These are phyloP conservation scores for Auricularia sp. DNA, from an alignment of 768 basidiomycete genomes.

Conservation along the genomic window DNA sequence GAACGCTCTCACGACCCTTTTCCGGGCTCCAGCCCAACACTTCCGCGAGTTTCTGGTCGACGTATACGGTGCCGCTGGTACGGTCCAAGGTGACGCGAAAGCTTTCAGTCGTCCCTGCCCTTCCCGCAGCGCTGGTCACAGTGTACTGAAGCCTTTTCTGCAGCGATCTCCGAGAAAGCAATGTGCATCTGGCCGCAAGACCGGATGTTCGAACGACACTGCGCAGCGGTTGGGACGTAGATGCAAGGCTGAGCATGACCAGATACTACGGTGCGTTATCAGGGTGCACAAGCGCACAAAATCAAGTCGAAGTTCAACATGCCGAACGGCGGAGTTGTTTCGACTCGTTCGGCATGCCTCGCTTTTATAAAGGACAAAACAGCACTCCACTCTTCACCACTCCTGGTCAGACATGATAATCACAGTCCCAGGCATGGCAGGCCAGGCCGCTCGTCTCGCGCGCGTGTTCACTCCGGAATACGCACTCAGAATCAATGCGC, in stretches of 20 bases:
- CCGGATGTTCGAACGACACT: too few species aligned
- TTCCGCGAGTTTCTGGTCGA: conserved; percentile 12
- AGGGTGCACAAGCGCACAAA: too few species aligned
- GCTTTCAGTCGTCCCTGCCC: conserved; percentile 17
- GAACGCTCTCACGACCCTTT: neutral
- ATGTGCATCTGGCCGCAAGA: too few species aligned
- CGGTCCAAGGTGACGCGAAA: conserved; percentile 51
- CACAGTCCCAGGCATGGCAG: neutral
- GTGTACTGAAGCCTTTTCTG: neutral
- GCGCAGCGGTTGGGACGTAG: too few species aligned
- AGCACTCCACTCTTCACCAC: too few species aligned
- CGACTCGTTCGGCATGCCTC: too few species aligned
- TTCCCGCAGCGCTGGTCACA: neutral
- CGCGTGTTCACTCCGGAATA: conserved; percentile 23
- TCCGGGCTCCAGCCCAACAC: conserved; percentile 13
- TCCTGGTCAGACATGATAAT: too few species aligned
- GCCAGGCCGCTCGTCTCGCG: conserved; percentile 19
- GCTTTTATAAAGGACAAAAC: too few species aligned
- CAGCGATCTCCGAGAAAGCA: neutral
- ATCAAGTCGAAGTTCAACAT: too few species aligned
- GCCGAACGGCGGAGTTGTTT: too few species aligned
- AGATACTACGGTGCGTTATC: too few species aligned
- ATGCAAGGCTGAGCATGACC: too few species aligned
- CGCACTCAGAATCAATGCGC: conserved; percentile 21
- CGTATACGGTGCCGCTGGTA: conserved; percentile 29